Evolutionary conservation across 495 filamentous ascomycete species (phyloP), one percentile per base, ranked within the genome.

Genomic region (Xylona heveae): DNA sequence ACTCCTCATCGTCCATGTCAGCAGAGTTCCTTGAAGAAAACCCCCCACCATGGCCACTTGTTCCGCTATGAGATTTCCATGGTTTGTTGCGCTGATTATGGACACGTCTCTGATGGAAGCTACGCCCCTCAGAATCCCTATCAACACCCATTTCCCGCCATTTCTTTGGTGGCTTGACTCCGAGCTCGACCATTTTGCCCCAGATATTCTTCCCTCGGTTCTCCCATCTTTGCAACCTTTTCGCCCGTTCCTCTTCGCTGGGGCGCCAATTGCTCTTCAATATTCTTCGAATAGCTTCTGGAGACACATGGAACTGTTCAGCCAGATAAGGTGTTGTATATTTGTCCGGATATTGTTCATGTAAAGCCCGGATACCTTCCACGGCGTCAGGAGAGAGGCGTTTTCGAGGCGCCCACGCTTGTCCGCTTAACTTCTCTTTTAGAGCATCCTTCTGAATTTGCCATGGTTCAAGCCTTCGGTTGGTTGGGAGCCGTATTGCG

Each of bases 381-480:
- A 91, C 46, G 7, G 85, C 78, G 49, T 93, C 84, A 0, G 85
- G 88, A 0, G 88, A 95, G 1, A 97, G 67, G 35, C 70, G 71
- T 53, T 90, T 95, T 17, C 59, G 59, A 15, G 88, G 82, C 24
- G 61, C 55, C 83, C 85, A 97, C 5, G 72, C 70, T 5, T 61
- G 53, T 0, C 42, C 49, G 1, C 68, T 62, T 42, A 94, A 91
- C 45, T 94, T 93, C 19, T 59, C 43, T 33, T 68, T 53, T 12
- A 85, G 46, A 0, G 65, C 68, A 1, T 47, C 49, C 49, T 90
- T 91, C 28, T 90, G 68, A 6, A 68, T 52, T 40, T 66, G 60
- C 83, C 83, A 93, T 2, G 32, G 28, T 41, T 78, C 68, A 12
- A n/a, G n/a, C n/a, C n/a, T n/a, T n/a, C n/a, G n/a, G n/a, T n/a